Percentiles rank a stretch among this genome's conserved stretches.
Conservation (phyloP, 257 asterid species). For the Anisodus acutangulus region DNA sequence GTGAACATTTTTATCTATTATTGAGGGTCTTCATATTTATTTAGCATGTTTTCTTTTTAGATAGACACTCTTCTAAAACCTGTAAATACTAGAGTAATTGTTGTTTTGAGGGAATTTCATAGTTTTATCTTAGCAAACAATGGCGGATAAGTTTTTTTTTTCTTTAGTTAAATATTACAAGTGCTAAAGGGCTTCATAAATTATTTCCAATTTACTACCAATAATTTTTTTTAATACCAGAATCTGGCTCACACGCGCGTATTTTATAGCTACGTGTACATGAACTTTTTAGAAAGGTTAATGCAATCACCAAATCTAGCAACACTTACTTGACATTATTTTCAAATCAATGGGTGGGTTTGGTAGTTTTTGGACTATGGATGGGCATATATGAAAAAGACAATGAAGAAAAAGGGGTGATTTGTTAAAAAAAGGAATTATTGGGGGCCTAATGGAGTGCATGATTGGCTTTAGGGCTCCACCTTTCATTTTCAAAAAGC, state of each 20-base stretch:
- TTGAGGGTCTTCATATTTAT: neutral
- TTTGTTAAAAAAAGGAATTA: constrained; percentile 23
- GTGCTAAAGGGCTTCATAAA: constrained; percentile 20
- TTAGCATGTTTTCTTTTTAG: neutral
- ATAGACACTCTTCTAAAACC: too few relatives aligned
- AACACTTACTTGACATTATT: constrained; percentile 16
- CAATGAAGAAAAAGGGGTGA: constrained; percentile 25
- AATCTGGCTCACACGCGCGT: neutral
- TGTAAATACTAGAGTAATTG: too few relatives aligned
- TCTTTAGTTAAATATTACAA: too few relatives aligned
- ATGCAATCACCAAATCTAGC: constrained; percentile 27
- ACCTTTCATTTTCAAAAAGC: constrained; percentile 16
- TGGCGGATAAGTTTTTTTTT: neutral
- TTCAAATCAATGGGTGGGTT: constrained; percentile 37
- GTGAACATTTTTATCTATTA: neutral
- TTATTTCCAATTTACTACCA: neutral
- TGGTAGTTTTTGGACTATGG: constrained; percentile 33
- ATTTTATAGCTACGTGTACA: constrained; percentile 29
- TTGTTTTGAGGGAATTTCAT: neutral
- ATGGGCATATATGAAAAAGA: constrained; percentile 25
- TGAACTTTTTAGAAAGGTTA: neutral
- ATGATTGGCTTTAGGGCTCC: constrained; percentile 34
- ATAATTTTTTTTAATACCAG: neutral
- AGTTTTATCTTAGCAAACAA: neutral
- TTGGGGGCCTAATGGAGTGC: constrained; percentile 30